A percentile compares a stretch with the other conserved stretches of the same genome.
These are phyloP conservation scores for Debaryomyces coudertii DNA, from an alignment of 1,139 yeast species.

Conservation along the genomic window DNA sequence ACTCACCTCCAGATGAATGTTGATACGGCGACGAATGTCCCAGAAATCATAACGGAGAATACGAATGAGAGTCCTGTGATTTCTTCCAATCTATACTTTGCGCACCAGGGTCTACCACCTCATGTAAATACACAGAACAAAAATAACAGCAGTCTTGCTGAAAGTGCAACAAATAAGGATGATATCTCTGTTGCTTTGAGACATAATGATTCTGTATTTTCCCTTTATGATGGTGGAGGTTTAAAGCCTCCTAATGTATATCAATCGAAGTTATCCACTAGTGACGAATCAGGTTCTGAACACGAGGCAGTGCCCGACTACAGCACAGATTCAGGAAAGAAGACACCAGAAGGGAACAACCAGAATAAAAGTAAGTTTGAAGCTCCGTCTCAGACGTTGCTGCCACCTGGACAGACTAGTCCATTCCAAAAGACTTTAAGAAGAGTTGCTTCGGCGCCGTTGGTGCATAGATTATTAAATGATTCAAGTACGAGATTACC, in stretches of 20 bases:
- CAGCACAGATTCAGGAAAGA: not conserved
- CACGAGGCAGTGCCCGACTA: slow-evolving; percentile 1
- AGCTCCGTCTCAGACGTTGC: slow-evolving; percentile 4
- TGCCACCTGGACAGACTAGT: slow-evolving; percentile 19
- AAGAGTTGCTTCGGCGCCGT: slow-evolving; percentile 83
- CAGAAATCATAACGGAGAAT: slow-evolving; percentile 11
- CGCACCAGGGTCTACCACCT: slow-evolving; percentile 59
- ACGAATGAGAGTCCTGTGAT: slow-evolving; percentile 32
- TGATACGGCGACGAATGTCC: slow-evolving; percentile 6
- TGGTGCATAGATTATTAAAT: slow-evolving; percentile 46
- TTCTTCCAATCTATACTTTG: slow-evolving; percentile 52
- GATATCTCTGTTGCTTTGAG: slow-evolving; percentile 42
- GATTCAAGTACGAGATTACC: slow-evolving; percentile 23
- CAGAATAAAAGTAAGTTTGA: not conserved
- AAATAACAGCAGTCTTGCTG: slow-evolving; percentile 25
- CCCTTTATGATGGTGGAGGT: slow-evolving; percentile 31
- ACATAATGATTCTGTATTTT: slow-evolving; percentile 48
- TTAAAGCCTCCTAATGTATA: slow-evolving; percentile 31
- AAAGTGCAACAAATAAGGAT: slow-evolving; percentile 17
- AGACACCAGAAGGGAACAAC: not conserved
- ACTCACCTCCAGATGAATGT: slow-evolving; percentile 2
- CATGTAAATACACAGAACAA: slow-evolving; percentile 40
- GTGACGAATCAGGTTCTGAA: slow-evolving; percentile 17
- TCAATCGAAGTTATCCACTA: slow-evolving; percentile 13
- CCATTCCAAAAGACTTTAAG: slow-evolving; percentile 60